Evolutionary conservation across 2,329 filamentous ascomycete species (phyloP), one percentile per base, ranked within the genome.

Genomic region (Fusarium pseudonygamai): DNA sequence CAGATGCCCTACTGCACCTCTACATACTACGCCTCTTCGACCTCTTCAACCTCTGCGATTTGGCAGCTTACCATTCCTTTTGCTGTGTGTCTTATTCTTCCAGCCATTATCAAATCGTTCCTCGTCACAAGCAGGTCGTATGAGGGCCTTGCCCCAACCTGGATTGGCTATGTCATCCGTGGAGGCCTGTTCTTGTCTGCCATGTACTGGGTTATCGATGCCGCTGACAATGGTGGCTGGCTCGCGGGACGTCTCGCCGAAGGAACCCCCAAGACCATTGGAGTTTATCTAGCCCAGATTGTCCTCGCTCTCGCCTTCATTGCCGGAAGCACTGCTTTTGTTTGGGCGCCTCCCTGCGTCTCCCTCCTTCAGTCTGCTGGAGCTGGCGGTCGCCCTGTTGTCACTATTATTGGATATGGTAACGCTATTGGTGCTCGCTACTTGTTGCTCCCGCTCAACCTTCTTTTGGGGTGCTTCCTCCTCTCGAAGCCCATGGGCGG

Each of bases 1-100:
- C 96, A 99, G 84, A 98, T 98, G 94, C 96, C 96, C 0, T 97
- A 93, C 84, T 99, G 96, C 85, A 91, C 90, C 60, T 97, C 96
- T 5, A 98, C 96, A 0, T 99, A 98, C 84, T 99, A 99, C 80
- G 93, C 95, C 9, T 98, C 96, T 1, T 90, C 92, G 15, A 93
- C 92, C 6, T 97, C 96, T 1, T 98, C 96, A 0, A 98, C 95
- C 2, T 98, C 96, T 6, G 93, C 96, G 2, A 88, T 91, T 3
- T 98, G 95, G 94, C 96, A 98, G 81, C 87, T 98, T 24, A 82
- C 87, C 13, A 92, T 98, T 53, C 94, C 96, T 1, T 93, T 95
- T 76, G 78, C 89, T n/a, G 88, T 95, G 15, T 91, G 92, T 20
- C 80, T 94, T 32, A 82, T 90, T 36, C 86, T 98, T 10, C 95